Percentiles rank a stretch among this genome's conserved stretches.
Conservation (phyloP, 805 yeast genomes). For the Pichia kluyveri region DNA sequence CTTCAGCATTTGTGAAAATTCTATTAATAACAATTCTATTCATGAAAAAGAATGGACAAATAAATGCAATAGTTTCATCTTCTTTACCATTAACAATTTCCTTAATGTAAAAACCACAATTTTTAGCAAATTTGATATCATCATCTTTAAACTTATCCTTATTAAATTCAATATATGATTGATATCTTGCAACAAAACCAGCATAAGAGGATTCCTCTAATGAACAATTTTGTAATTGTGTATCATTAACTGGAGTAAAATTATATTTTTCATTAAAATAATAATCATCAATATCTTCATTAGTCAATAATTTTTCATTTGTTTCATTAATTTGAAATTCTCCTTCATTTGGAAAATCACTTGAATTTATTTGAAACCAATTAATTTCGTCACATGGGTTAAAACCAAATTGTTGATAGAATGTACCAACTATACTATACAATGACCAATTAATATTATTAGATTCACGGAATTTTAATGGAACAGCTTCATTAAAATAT, state of each 20-base stretch:
- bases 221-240: background rate
- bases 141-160: background rate
- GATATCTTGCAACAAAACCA: slow-evolving; percentile 1
- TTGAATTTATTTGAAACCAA: background rate
- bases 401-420: slow-evolving; percentile 7
- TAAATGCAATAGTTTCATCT: background rate
- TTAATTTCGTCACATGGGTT: background rate
- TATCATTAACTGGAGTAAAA: background rate
- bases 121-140: background rate
- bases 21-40: slow-evolving; percentile 1
- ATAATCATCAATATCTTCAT: slow-evolving; percentile 1
- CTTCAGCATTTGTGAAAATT: background rate
- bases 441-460: slow-evolving; percentile 4
- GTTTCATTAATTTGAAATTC: background rate
- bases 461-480: background rate
- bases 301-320: background rate
- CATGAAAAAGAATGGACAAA: slow-evolving; percentile 2
- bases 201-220: background rate
- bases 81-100: background rate
- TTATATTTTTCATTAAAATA: background rate
- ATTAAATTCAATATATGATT: background rate
- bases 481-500: background rate
- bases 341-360: background rate
- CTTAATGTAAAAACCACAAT: slow-evolving; percentile 2
- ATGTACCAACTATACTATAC: slow-evolving; percentile 6